Evolutionary conservation across 2,329 filamentous ascomycete species (phyloP), one percentile per base, ranked within the genome.

Genomic region (Pseudocercospora crystallina): DNA sequence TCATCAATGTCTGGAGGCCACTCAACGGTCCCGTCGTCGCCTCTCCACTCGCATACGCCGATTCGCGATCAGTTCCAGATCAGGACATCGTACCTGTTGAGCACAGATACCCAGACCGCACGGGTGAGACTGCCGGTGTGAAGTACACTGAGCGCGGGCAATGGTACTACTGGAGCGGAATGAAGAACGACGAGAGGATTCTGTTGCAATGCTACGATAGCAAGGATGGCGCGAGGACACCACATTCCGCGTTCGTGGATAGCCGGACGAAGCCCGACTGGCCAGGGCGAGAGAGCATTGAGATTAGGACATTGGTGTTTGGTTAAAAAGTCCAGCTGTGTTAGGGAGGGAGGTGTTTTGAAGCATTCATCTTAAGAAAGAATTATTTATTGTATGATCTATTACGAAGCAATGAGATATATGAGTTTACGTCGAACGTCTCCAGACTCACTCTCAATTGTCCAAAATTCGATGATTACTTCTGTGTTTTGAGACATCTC

Each of bases 291-390:
- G 88, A 95, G 76, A 96, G 90, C 67, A 95, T 96, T 66, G 91
- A 96, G 71, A 87, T 96, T 12, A 80, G 91, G 61, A 83, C 89
- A 15, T 75, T 96, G 68, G 87, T 96, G 0, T 95, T 96, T 77
- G 65, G 65, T 14, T 68, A 40, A 43, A 32, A n/a, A n/a, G n/a
- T n/a, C n/a, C n/a, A n/a, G n/a, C n/a, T n/a, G 20, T 7, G 7
- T 26, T 26, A 26, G 20, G 20, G 20, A 26, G 20, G 20, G 20
- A 26, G 20, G 20, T 7, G 20, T 3, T 26, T 26, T 26, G 20
- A 26, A 26, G 20, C 20, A 26, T 26, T 26, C 7, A 26, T 3
- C 7, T 26, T 7, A 7, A 26, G 7, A 26, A 7, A 26, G 7
- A 26, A 4, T 26, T 26, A 26, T 26, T 7, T 26, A 26, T 26